These are phyloP conservation scores for Melanopsichium pennsylvanicum DNA, from an alignment of 1,284 basidiomycete genomes.

Conservation along the genomic window DNA sequence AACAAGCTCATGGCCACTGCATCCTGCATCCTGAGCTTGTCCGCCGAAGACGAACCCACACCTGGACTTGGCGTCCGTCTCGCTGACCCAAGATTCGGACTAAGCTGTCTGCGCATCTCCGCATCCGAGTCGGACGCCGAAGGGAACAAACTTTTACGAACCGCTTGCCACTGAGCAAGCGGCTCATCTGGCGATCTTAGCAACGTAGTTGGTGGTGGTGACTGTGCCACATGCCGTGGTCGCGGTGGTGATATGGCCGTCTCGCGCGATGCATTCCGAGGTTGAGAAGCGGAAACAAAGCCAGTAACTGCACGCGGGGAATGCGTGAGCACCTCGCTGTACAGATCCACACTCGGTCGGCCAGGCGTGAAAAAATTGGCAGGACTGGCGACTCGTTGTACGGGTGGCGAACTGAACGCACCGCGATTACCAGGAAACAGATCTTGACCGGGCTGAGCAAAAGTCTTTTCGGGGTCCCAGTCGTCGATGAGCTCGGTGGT, in stretches of 20 bases:
- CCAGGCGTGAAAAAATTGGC: slow-evolving; percentile 4
- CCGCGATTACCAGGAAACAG: slow-evolving; percentile 21
- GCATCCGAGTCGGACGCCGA: neutral
- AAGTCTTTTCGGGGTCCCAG: slow-evolving; percentile 44
- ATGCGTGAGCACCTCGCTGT: slow-evolving; percentile 23
- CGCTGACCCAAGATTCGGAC: slow-evolving; percentile 1
- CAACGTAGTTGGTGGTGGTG: neutral
- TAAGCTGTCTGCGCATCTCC: slow-evolving; percentile 11
- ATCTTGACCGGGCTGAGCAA: slow-evolving; percentile 39
- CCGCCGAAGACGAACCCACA: slow-evolving; percentile 3
- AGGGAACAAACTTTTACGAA: neutral
- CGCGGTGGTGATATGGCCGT: neutral
- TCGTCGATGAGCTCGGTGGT: slow-evolving; percentile 19
- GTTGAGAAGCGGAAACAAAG: neutral
- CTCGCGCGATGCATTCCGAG: neutral
- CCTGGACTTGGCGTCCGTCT: slow-evolving; percentile 22
- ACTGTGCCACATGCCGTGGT: slow-evolving; percentile 5
- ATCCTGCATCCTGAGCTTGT: slow-evolving; percentile 34
- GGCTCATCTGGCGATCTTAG: slow-evolving; percentile 1
- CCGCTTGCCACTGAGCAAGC: neutral
- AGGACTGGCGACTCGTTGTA: slow-evolving; percentile 16
- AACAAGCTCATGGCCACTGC: slow-evolving; percentile 42
- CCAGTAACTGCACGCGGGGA: slow-evolving; percentile 7
- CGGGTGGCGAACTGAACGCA: slow-evolving; percentile 17
- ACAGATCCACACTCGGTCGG: slow-evolving; percentile 27